Percentiles rank a stretch among this genome's conserved stretches.
Evolutionary conservation across 768 basidiomycete genomes (phyloP).

Genomic region (Hericium coralloides): DNA sequence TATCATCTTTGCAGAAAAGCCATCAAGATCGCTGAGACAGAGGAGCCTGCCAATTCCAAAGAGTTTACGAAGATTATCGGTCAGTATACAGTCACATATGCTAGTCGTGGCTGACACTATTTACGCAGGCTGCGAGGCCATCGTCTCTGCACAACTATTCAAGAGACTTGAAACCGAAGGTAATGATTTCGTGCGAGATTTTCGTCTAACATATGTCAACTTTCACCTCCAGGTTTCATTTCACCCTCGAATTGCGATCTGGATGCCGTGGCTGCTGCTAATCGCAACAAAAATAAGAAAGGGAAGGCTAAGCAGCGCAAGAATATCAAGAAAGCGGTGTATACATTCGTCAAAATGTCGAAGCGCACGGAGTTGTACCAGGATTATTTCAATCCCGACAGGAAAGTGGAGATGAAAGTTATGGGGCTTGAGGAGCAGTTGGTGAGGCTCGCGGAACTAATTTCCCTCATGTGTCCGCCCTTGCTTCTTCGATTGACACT

Average conservation of each 20-base stretch:
- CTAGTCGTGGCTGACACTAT: background rate
- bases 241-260: conserved; percentile 31
- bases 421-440: conserved; percentile 45
- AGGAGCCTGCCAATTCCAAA: conserved; percentile 30
- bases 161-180: conserved; percentile 67
- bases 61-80: conserved; percentile 58
- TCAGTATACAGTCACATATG: conserved; percentile 20
- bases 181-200: conserved; percentile 15
- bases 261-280: conserved; percentile 35
- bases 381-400: conserved; percentile 63
- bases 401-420: conserved; percentile 47
- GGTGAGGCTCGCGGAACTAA: conserved; percentile 28
- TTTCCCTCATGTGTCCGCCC: background rate
- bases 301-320: conserved; percentile 35
- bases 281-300: conserved; percentile 25
- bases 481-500: background rate
- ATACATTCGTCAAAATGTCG: conserved; percentile 44
- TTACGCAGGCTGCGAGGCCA: conserved; percentile 39
- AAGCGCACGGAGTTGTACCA: conserved; percentile 39
- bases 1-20: conserved; percentile 39
- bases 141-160: conserved; percentile 52
- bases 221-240: conserved; percentile 44
- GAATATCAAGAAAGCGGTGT: conserved; percentile 47
- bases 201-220: background rate
- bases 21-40: conserved; percentile 56